phyloP scores from a whole-genome alignment of 768 basidiomycete genomes.

The Amanita polypyramis region DNA sequence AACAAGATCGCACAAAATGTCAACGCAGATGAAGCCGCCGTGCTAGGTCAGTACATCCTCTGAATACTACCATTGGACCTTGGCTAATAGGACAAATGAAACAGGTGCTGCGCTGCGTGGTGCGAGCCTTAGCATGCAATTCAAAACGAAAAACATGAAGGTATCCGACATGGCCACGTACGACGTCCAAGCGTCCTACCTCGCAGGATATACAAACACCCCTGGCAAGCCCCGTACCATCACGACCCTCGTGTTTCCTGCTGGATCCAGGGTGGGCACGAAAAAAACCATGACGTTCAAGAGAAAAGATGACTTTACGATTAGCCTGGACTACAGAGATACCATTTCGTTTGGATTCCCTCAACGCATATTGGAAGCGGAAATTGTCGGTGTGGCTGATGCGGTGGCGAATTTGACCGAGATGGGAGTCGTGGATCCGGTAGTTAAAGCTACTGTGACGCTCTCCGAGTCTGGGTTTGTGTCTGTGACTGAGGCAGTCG shows the following conservation, averaged over 20 bases:
- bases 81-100: slow-evolving; percentile 4
- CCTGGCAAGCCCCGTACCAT: slow-evolving; percentile 54
- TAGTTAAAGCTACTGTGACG: slow-evolving; percentile 76
- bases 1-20: slow-evolving; percentile 89
- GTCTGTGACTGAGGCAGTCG: slow-evolving; percentile 68
- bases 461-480: slow-evolving; percentile 85
- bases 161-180: slow-evolving; percentile 63
- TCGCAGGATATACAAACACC: slow-evolving; percentile 45
- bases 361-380: slow-evolving; percentile 60
- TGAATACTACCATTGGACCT: background rate
- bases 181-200: slow-evolving; percentile 74
- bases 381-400: slow-evolving; percentile 61
- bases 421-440: slow-evolving; percentile 68
- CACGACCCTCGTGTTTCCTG: slow-evolving; percentile 66
- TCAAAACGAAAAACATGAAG: slow-evolving; percentile 89
- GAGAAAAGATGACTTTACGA: slow-evolving; percentile 71
- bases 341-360: slow-evolving; percentile 56
- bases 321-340: slow-evolving; percentile 71
- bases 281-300: slow-evolving; percentile 86
- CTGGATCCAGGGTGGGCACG: slow-evolving; percentile 63
- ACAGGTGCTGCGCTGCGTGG: slow-evolving; percentile 82
- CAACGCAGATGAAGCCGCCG: slow-evolving; percentile 94
- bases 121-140: slow-evolving; percentile 78
- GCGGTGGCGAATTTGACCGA: slow-evolving; percentile 80
- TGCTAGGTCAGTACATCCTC: slow-evolving; percentile 44